These are phyloP conservation scores for Salix caprea DNA, from an alignment of 345 rosid genomes.

Conservation along the genomic window DNA sequence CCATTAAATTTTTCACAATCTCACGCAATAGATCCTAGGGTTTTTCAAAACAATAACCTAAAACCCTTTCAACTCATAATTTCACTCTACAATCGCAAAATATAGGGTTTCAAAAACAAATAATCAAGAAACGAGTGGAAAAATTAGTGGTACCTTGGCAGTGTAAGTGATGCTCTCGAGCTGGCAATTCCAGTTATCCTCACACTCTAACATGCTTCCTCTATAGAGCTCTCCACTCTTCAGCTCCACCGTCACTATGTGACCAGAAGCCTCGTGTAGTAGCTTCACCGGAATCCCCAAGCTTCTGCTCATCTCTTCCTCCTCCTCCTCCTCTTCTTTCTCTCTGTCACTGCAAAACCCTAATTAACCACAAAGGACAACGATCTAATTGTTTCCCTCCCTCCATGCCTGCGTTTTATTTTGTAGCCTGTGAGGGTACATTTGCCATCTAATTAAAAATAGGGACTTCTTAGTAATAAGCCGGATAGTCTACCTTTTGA, in stretches of 20 bases:
- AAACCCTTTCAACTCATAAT: neutral
- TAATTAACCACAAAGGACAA: conserved; percentile 12
- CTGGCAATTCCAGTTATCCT: conserved; percentile 93
- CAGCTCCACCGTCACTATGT: conserved; percentile 76
- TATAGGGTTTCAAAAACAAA: conserved; percentile 16
- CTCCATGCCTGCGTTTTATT: neutral
- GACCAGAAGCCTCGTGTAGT: conserved; percentile 80
- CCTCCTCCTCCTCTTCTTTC: neutral
- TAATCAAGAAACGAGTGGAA: neutral
- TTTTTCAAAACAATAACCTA: neutral
- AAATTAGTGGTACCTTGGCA: conserved; percentile 42
- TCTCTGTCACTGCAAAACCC: conserved; percentile 40
- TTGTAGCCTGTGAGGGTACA: neutral
- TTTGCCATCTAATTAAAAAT: neutral
- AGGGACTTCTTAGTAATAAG: neutral
- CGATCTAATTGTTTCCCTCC: neutral
- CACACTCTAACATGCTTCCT: conserved; percentile 89
- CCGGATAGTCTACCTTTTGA: too few species aligned
- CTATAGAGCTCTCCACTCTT: conserved; percentile 86
- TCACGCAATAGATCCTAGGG: conserved; percentile 1
- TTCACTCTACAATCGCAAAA: conserved; percentile 12
- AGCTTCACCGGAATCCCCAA: conserved; percentile 88
- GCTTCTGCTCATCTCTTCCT: conserved; percentile 62
- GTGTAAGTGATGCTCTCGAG: conserved; percentile 79
- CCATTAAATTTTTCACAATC: neutral